Base-by-base conservation (phyloP, 352 stramenopile species). In the Phytophthora melonis region DNA sequence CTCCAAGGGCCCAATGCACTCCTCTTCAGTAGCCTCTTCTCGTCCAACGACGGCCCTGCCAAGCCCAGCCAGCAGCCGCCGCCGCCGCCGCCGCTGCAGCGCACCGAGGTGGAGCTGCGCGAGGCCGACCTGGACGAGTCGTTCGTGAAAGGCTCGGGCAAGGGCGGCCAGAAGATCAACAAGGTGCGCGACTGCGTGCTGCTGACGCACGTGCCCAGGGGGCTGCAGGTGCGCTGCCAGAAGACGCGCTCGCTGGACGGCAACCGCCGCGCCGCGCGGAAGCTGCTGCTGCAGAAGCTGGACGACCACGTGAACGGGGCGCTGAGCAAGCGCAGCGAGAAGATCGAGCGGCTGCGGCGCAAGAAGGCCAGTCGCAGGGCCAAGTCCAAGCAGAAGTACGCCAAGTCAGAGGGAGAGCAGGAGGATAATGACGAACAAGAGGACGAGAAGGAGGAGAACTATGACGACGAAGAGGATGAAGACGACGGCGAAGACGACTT, bases 121-220 rank as follows among this genome's bases (percentile, higher is more conserved):
- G 88, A 95, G 67, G 79, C 84, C 19, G 90, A 97, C 30, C 63
- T 97, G 50, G 68, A 82, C 10, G 90, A 97, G 70, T 90, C 79
- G 25, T 97, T 96, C 72, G 88, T 94, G 25, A 96, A 97, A 81
- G 90, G 91, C 32, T 95, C 86, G 21, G 91, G 92, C 41, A 95
- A 95, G 58, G 92, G 92, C 47, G 92, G 92, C 1, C 92, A 97
- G 75, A 97, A 97, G 80, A 96, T 97, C 72, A 97, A 97, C 82
- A 97, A 97, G 65, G 89, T 97, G 65, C 84, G 89, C 63, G 97
- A 96, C 79, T 94, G 89, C 71, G 92, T 97, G 58, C 74, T 96
- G 66, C 79, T 97, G 41, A 95, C 91, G 43, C 92, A 97, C 64
- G 34, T 84, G 11, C 90, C 92, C 23, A 95, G 91, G 39, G 91